Conservation (phyloP, 441 rosid species). For the Syzygium syzygioides region DNA sequence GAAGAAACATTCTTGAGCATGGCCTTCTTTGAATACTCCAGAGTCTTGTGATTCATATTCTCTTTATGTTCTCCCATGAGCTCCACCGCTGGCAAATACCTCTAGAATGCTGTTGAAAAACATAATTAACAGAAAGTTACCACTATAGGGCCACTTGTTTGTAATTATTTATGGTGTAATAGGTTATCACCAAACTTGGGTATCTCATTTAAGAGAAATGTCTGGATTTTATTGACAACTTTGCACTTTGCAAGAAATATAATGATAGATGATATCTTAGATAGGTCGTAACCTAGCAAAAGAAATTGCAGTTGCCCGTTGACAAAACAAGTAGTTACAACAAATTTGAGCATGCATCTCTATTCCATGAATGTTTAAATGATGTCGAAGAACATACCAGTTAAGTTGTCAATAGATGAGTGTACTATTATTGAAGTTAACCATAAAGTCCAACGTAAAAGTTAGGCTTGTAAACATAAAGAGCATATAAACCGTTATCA, state of each 20-base stretch:
- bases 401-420: background rate
- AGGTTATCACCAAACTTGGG: background rate
- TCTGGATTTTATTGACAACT: background rate
- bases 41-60: background rate
- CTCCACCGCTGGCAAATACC: background rate
- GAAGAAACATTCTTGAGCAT: background rate
- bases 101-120: background rate
- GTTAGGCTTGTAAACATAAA: accelerated
- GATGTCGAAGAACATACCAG: background rate
- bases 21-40: background rate
- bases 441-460: too few species aligned
- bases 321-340: background rate
- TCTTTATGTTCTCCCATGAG: background rate
- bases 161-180: background rate
- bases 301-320: background rate
- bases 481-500: background rate
- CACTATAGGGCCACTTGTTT: background rate
- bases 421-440: background rate
- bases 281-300: background rate
- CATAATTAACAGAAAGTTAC: background rate
- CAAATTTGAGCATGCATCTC: background rate
- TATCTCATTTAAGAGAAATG: background rate
- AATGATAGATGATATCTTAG: background rate
- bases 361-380: background rate
- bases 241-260: background rate